These are phyloP conservation scores for Thelonectria discophora DNA, from an alignment of 2,329 filamentous ascomycete genomes.

Conservation along the genomic window DNA sequence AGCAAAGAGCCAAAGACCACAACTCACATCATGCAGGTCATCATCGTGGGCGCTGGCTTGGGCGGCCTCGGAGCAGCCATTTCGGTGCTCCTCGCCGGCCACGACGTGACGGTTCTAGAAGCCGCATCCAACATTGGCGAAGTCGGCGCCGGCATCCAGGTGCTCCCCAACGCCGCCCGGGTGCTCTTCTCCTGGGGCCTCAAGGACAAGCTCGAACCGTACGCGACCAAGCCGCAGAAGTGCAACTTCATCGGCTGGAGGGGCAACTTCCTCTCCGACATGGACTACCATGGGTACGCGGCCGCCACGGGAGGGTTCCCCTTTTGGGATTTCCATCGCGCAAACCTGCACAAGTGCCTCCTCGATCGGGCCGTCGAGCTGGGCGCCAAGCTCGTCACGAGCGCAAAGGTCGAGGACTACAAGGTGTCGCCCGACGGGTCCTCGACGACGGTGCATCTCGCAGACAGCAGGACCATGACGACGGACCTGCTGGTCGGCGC, in stretches of 20 bases:
- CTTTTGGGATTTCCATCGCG: slow-evolving; percentile 60
- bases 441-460: slow-evolving; percentile 37
- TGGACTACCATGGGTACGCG: slow-evolving; percentile 37
- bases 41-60: slow-evolving; percentile 40
- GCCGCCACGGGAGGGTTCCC: slow-evolving; percentile 42
- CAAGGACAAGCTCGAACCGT: slow-evolving; percentile 27
- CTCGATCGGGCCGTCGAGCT: slow-evolving; percentile 50
- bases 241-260: slow-evolving; percentile 42
- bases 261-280: slow-evolving; percentile 36
- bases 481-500: slow-evolving; percentile 58
- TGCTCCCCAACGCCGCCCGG: slow-evolving; percentile 38
- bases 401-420: slow-evolving; percentile 22
- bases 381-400: slow-evolving; percentile 49
- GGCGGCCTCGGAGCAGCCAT: slow-evolving; percentile 41
- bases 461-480: slow-evolving; percentile 45
- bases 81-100: slow-evolving; percentile 35
- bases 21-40: slow-evolving; percentile 18
- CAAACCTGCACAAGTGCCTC: slow-evolving; percentile 56
- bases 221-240: slow-evolving; percentile 36
- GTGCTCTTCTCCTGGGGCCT: slow-evolving; percentile 39
- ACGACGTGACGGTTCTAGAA: slow-evolving; percentile 40
- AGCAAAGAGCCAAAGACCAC: too few relatives aligned
- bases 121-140: slow-evolving; percentile 37
- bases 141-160: slow-evolving; percentile 41
- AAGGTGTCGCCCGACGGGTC: slow-evolving; percentile 20